Percentiles rank a stretch among this genome's conserved stretches.
phyloP scores from a whole-genome alignment of 768 basidiomycete species.

The Boletus huronensis region DNA sequence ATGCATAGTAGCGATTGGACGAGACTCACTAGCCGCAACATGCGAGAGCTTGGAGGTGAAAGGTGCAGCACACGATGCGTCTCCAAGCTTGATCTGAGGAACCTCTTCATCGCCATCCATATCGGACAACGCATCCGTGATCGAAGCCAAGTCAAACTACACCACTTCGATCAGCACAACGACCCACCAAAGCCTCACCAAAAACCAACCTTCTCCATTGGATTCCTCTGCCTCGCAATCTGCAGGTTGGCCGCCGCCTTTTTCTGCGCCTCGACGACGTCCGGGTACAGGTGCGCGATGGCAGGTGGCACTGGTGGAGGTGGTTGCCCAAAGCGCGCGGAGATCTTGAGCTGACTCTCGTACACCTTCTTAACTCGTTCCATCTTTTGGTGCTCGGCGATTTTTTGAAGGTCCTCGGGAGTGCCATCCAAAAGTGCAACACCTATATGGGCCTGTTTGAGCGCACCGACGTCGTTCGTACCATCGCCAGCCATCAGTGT shows the following conservation, averaged over 20 bases:
- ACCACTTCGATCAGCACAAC: slow-evolving; percentile 16
- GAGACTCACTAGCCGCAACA: slow-evolving; percentile 83
- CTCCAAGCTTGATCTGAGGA: slow-evolving; percentile 98
- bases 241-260: slow-evolving; percentile 65
- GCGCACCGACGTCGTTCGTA: slow-evolving; percentile 97
- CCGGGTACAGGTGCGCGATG: slow-evolving; percentile 84
- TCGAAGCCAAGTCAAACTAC: slow-evolving; percentile 73
- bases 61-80: slow-evolving; percentile 96
- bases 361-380: slow-evolving; percentile 97
- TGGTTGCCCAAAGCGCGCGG: slow-evolving; percentile 84
- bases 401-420: slow-evolving; percentile 86
- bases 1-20: neutral
- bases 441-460: slow-evolving; percentile 97
- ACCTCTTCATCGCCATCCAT: slow-evolving; percentile 95
- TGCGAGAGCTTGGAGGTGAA: slow-evolving; percentile 99
- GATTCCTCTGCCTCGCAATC: slow-evolving; percentile 72
- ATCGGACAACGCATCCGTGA: slow-evolving; percentile 83
- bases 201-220: slow-evolving; percentile 78
- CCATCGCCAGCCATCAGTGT: slow-evolving; percentile 99
- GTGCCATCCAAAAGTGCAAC: slow-evolving; percentile 92
- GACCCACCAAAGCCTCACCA: neutral
- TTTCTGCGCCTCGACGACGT: slow-evolving; percentile 87
- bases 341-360: slow-evolving; percentile 90
- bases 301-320: slow-evolving; percentile 91
- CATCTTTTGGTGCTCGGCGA: slow-evolving; percentile 85